A percentile compares a stretch with the other conserved stretches of the same genome.
Conservation (phyloP, 2,329 filamentous ascomycete genomes). For the Ophiostoma montium region DNA sequence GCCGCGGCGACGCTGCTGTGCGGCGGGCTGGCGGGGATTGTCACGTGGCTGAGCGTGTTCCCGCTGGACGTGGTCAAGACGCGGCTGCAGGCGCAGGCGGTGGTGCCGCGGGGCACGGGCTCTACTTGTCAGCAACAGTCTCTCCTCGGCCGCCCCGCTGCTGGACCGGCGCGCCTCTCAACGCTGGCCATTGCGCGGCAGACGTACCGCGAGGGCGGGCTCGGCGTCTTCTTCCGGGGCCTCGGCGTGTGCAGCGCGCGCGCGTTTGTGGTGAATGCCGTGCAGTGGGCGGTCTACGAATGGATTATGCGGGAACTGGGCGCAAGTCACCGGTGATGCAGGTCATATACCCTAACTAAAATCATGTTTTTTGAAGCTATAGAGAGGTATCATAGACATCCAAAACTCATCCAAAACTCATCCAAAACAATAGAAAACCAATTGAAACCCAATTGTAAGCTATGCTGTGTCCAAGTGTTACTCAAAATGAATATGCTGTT, state of each 20-base stretch:
- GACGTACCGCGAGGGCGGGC: slow-evolving; percentile 51
- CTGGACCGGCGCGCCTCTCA: slow-evolving; percentile 20
- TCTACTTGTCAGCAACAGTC: slow-evolving; percentile 15
- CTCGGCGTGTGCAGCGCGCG: slow-evolving; percentile 69
- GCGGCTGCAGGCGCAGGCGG: slow-evolving; percentile 62
- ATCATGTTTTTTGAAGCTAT: too few species aligned
- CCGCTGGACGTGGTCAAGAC: slow-evolving; percentile 90
- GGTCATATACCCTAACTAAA: too few species aligned
- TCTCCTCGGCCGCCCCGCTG: slow-evolving; percentile 17
- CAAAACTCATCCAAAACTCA: too few species aligned
- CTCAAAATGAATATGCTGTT: too few species aligned
- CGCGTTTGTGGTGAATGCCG: slow-evolving; percentile 86
- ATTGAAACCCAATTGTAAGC: too few species aligned
- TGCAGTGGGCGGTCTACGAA: slow-evolving; percentile 87
- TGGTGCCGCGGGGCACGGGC: slow-evolving; percentile 11
- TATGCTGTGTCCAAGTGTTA: too few species aligned
- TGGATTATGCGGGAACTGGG: slow-evolving; percentile 58
- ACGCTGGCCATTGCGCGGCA: slow-evolving; percentile 50
- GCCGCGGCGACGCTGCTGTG: slow-evolving; percentile 54
- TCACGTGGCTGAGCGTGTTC: slow-evolving; percentile 83
- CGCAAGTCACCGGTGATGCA: slow-evolving; percentile 1
- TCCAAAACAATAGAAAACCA: too few species aligned
- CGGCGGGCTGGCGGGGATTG: slow-evolving; percentile 73
- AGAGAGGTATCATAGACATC: too few species aligned
- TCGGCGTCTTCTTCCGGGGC: slow-evolving; percentile 54